Evolutionary conservation across 106 monocot species (phyloP), one percentile per base, ranked within the genome.

Genomic region (Apostasia ramifera): DNA sequence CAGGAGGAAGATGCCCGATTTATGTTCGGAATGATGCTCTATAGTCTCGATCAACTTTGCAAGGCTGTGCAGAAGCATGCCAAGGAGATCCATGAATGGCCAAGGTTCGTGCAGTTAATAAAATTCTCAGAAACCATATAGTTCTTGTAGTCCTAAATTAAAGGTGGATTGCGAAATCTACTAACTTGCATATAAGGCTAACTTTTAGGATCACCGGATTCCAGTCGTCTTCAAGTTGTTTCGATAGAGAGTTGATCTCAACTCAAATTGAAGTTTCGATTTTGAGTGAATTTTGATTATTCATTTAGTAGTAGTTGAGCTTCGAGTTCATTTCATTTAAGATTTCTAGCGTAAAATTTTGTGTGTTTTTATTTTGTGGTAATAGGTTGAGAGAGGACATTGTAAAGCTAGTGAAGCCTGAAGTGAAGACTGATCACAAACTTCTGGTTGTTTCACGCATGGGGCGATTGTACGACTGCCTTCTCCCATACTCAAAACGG

Each of bases 1-100:
- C 57, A 97, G 97, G 97, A 82, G 60, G 98, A 90, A 72, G 90
- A 98, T 64, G 90, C 93, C 42, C 68, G 9, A 14, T 85, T 83
- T 48, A 80, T 74, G 73, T 88, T 80, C 55, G 98, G 98, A 12
- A 71, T 93, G 68, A 74, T 88, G 71, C 62, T 99, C 14, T 99
- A 90, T 70, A 83, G 74, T 53, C 80, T 99, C 26, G 90, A 99
- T 77, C 85, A 81, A 44, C 87, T 99, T 4, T 99, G 81, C 76
- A 90, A 75, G 77, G 84, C 98, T 63, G 90, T 89, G 0, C 87
- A 99, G 76, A 69, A 80, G 55, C 87, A 99, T 77, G 98, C 93
- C n/a, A 99, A 64, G 53, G 90, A 83, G 65, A 89, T 93, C n/a
- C 85, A 85, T 12, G 98, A 93, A 72, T 93, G 93, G 98, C 55